A percentile compares a stretch with the other conserved stretches of the same genome.
Evolutionary conservation across 139 green algal species (phyloP).

Genomic region (Closterium sp.): DNA sequence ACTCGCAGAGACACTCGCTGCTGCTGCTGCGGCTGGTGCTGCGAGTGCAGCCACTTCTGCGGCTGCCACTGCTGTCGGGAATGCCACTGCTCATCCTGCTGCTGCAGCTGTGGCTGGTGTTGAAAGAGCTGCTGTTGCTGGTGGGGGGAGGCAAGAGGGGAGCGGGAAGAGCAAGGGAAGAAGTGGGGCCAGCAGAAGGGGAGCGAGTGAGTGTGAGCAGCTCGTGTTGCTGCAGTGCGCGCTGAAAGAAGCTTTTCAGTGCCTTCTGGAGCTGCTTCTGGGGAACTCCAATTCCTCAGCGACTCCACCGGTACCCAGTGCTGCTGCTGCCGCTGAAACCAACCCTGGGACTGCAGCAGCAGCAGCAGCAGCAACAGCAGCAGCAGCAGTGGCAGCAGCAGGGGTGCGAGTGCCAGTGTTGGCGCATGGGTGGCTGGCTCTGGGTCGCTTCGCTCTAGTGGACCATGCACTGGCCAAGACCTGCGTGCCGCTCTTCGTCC

Average conservation of each 20-base stretch:
- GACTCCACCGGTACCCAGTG: neutral
- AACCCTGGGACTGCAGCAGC: neutral
- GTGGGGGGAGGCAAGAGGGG: neutral
- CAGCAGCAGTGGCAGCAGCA: too few species aligned
- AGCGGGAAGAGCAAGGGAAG: neutral
- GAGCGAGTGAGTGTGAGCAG: neutral
- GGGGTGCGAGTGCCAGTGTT: neutral
- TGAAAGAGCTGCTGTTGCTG: neutral
- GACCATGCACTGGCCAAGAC: conserved; percentile 40
- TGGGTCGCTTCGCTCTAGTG: conserved; percentile 37
- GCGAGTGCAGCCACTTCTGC: too few species aligned
- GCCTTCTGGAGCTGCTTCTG: neutral
- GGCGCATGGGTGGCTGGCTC: conserved; percentile 37
- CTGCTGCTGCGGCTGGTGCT: neutral
- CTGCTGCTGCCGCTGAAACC: neutral
- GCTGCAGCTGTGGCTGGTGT: neutral
- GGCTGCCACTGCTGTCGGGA: neutral
- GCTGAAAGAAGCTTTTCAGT: neutral
- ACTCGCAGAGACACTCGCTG: neutral
- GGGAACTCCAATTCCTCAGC: conserved; percentile 9
- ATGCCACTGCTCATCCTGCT: neutral
- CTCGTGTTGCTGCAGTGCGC: neutral
- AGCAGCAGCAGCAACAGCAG: too few species aligned
- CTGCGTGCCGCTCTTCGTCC: conserved; percentile 42
- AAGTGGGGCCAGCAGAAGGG: neutral